Evolutionary conservation across 2,329 filamentous ascomycete species (phyloP), one percentile per base, ranked within the genome.

Genomic region (Fusarium nanum): DNA sequence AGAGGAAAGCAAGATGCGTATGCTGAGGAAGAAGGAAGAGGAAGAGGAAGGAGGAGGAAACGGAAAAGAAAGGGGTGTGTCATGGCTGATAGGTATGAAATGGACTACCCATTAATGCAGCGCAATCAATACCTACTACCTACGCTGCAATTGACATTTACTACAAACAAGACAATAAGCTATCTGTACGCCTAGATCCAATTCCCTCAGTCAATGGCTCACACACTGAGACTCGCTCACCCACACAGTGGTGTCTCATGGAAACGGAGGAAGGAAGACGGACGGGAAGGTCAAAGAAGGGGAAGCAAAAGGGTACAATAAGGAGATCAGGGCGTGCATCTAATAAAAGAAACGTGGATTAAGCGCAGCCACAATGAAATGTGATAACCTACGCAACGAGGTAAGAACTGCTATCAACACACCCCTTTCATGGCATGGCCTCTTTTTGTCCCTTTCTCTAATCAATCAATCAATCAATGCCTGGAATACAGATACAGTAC

Each of bases 41-140:
- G 41, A 25, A 56, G 25, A 42, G 48, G 41, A 25, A 56, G 25
- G n/a, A 40, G n/a, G n/a, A 50, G 52, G 28, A 61, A 61, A 48
- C 23, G 47, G 49, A 49, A 54, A 23, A 52, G 40, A 68, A 22
- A 60, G 56, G 57, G 42, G 67, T 55, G 60, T 61, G 59, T 56
- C 55, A 60, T 48, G 64, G 34, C 56, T 60, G 61, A 67, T 67
- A 64, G 32, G 16, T 34, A 34, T 71, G 63, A 64, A 74, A 56
- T 72, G 60, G 45, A 59, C 45, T 55, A 40, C 42, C 11, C 37
- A 42, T 49, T 44, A 48, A 52, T 37, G 30, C 46, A 48, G 27
- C 27, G 30, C 27, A 30, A 32, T 48, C 46, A 30, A 28, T 48
- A 16, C 46, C 32, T 34, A 34, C 32, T 34, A 34, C 32, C 32